Evolutionary conservation across 1,139 yeast species (phyloP), one percentile per base, ranked within the genome.

Genomic region (Saccharomyces hybrid): DNA sequence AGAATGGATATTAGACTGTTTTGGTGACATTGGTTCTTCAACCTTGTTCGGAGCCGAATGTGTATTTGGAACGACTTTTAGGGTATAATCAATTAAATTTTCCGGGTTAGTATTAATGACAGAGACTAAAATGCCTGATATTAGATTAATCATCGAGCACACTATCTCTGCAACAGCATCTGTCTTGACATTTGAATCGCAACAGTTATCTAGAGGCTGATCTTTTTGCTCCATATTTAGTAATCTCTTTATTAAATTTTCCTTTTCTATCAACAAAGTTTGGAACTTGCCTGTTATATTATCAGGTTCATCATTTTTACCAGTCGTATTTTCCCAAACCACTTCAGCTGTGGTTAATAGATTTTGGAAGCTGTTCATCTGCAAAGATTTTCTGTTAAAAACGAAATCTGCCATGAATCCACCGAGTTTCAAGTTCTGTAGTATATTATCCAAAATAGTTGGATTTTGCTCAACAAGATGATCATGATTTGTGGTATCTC

Each of bases 391-490:
- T 47, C 65, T 63, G 25, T 63, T 58, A 55, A 61, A 59, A 2
- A 66, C 60, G 13, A 67, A 48, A 14, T 61, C 61, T 4, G 65
- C 56, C 4, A 68, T 34, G 6, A 64, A 54, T 48, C 61, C 65
- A 4, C 70, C 68, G 14, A 68, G 52, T 46, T 61, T 61, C 34
- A 68, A 48, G 42, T 61, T 58, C 44, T 63, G 62, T 13, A 62
- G 31, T 28, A 68, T 65, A 42, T 54, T 54, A 26, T 56, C 51
- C 38, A 63, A 46, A 38, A 60, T 63, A 2, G 51, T 50, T 3
- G 63, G 57, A 49, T 63, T 61, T 13, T 59, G 58, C 34, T 66
- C 70, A 5, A 68, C 59, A 47, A 60, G 55, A 69, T 70, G 66
- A 48, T 66, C 46, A 13, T 53, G 31, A 6, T 46, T 48, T n/a